Evolutionary conservation across 306 rosid genomes (phyloP).

Genomic region (Dryas octopetala): DNA sequence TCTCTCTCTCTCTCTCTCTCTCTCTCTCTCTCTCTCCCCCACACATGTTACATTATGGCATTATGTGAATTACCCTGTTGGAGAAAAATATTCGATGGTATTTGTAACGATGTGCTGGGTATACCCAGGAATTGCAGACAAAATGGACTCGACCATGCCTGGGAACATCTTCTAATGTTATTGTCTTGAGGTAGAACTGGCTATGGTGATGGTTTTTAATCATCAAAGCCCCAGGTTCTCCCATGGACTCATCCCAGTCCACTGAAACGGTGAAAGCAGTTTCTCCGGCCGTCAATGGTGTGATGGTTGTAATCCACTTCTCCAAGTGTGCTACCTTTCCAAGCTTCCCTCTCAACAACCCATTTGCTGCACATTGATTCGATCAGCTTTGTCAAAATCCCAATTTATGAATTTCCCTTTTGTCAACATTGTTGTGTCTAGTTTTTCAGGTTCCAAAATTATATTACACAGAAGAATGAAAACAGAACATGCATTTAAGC

Average conservation of each 20-base stretch:
- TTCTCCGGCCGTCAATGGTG: constrained; percentile 45
- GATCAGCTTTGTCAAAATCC: neutral
- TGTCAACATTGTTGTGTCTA: neutral
- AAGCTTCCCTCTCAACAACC: constrained; percentile 37
- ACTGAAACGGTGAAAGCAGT: constrained; percentile 41
- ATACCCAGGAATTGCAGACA: constrained; percentile 94
- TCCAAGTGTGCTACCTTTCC: constrained; percentile 65
- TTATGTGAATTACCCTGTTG: constrained; percentile 49
- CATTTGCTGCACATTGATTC: constrained; percentile 36
- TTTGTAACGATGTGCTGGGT: constrained; percentile 71
- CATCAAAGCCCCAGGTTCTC: constrained; percentile 74
- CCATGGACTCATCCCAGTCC: constrained; percentile 79
- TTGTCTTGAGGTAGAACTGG: constrained; percentile 68
- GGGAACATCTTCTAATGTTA: constrained; percentile 64
- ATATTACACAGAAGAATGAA: too few relatives aligned
- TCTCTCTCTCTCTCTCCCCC: neutral
- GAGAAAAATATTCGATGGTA: constrained; percentile 72
- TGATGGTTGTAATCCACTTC: constrained; percentile 57
- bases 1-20: neutral
- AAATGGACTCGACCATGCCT: constrained; percentile 60
- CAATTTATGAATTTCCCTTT: neutral
- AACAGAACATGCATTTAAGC: neutral
- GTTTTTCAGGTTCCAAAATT: neutral
- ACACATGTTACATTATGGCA: neutral
- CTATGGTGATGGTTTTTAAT: constrained; percentile 65